Percentiles rank a stretch among this genome's conserved stretches.
Evolutionary conservation across 495 filamentous ascomycete species (phyloP).

Genomic region (Hyaloscypha variabilis): DNA sequence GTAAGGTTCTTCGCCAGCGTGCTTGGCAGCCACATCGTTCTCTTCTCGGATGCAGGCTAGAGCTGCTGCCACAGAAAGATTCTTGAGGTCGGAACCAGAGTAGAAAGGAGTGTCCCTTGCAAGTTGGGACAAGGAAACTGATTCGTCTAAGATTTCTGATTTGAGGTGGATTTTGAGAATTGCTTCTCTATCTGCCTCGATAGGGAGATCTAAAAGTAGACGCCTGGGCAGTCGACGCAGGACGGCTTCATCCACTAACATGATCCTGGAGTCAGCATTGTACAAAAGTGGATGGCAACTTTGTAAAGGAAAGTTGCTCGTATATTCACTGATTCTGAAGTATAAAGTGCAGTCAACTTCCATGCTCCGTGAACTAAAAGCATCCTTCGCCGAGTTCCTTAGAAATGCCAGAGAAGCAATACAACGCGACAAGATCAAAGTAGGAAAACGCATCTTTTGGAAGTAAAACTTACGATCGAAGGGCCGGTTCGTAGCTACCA

Average conservation of each 20-base stretch:
- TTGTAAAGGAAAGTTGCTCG: no score
- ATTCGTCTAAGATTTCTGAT: conserved; percentile 68
- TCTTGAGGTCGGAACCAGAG: conserved; percentile 96
- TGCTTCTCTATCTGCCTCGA: conserved; percentile 70
- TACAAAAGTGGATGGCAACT: not conserved
- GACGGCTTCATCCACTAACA: conserved; percentile 82
- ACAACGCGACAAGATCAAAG: not conserved
- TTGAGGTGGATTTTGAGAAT: conserved; percentile 87
- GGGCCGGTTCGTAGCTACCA: conserved; percentile 97
- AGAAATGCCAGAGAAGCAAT: no score
- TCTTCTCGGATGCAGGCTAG: conserved; percentile 87
- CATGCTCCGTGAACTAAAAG: no score
- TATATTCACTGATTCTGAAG: no score
- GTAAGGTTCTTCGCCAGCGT: conserved; percentile 45
- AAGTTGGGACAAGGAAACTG: conserved; percentile 70
- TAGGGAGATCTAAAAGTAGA: conserved; percentile 86
- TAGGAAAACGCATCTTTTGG: not conserved
- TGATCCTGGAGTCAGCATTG: conserved; percentile 23
- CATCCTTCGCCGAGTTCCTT: no score
- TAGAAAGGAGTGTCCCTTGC: conserved; percentile 85
- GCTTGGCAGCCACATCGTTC: conserved; percentile 58
- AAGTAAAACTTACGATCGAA: conserved; percentile 59
- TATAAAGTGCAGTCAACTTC: no score
- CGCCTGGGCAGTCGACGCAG: conserved; percentile 81
- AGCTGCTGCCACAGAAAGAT: conserved; percentile 87